phyloP scores from a whole-genome alignment of 2,329 filamentous ascomycete genomes.

The Penicillium brasilianum region DNA sequence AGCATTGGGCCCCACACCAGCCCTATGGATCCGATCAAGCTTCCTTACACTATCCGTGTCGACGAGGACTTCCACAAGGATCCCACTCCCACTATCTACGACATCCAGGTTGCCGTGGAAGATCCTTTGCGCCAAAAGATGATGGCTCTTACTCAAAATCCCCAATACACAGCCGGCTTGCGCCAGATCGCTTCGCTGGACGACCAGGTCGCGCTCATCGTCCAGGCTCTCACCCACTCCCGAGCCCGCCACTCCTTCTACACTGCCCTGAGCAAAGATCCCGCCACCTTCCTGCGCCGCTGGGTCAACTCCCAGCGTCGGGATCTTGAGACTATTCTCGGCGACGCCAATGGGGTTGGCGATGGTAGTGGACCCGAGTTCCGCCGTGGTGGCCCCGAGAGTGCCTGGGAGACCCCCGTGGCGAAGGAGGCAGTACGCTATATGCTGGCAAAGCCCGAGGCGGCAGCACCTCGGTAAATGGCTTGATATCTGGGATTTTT shows the following conservation, averaged over 20 bases:
- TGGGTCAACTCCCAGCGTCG: constrained; percentile 93
- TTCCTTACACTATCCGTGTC: constrained; percentile 91
- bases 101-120: constrained; percentile 82
- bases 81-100: constrained; percentile 82
- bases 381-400: constrained; percentile 57
- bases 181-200: constrained; percentile 78
- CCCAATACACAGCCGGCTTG: constrained; percentile 72
- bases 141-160: constrained; percentile 68
- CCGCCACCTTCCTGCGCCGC: constrained; percentile 78
- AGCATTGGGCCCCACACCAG: constrained; percentile 78
- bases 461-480: constrained; percentile 34
- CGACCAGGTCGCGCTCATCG: constrained; percentile 79
- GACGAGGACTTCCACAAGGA: constrained; percentile 80
- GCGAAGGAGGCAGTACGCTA: constrained; percentile 67
- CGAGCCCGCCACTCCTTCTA: constrained; percentile 93
- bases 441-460: constrained; percentile 60
- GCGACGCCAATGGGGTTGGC: constrained; percentile 68
- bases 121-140: constrained; percentile 76
- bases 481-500: constrained; percentile 8
- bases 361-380: constrained; percentile 57
- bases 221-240: constrained; percentile 81
- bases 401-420: constrained; percentile 66
- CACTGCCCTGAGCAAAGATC: constrained; percentile 76
- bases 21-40: constrained; percentile 77
- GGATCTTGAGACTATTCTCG: constrained; percentile 85